Evolutionary conservation across 1,284 basidiomycete genomes (phyloP).

Genomic region (Sanguinoderma infundibulare): DNA sequence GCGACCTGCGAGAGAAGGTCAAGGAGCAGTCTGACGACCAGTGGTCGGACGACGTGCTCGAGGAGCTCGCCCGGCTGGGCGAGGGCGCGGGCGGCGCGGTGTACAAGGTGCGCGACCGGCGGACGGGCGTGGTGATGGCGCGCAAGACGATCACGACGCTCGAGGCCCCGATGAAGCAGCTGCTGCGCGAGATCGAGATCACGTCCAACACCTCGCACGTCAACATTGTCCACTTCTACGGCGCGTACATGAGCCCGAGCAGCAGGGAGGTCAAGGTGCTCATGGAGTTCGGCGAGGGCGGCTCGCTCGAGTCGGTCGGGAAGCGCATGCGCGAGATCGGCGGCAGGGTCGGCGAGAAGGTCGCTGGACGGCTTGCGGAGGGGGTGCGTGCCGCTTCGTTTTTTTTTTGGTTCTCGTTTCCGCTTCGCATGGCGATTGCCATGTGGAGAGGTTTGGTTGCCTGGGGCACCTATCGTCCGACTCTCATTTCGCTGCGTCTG

Average conservation of each 20-base stretch:
- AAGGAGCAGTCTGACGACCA: slow-evolving; percentile 45
- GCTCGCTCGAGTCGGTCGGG: slow-evolving; percentile 86
- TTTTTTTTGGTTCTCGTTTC: not conserved
- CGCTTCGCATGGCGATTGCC: not conserved
- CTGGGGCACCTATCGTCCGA: slow-evolving; percentile 2
- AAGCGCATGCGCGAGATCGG: slow-evolving; percentile 85
- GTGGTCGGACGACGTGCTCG: slow-evolving; percentile 75
- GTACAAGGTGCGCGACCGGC: slow-evolving; percentile 84
- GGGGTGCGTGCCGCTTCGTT: slow-evolving; percentile 55
- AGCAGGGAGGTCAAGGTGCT: slow-evolving; percentile 94
- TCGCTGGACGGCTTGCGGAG: slow-evolving; percentile 90
- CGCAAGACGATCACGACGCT: slow-evolving; percentile 97
- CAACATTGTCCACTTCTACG: slow-evolving; percentile 93
- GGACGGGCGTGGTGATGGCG: slow-evolving; percentile 83
- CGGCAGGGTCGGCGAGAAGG: slow-evolving; percentile 88
- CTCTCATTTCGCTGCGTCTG: not conserved
- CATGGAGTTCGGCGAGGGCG: slow-evolving; percentile 94
- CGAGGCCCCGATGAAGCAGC: slow-evolving; percentile 91
- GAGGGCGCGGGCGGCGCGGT: slow-evolving; percentile 98
- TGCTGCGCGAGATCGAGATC: slow-evolving; percentile 92
- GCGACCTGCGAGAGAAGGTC: slow-evolving; percentile 39
- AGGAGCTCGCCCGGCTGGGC: slow-evolving; percentile 79
- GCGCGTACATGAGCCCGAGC: slow-evolving; percentile 93
- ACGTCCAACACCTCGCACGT: slow-evolving; percentile 84
- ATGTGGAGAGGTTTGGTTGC: not conserved